Evolutionary conservation across 495 filamentous ascomycete genomes (phyloP).

Genomic region (Xanthoparmelia taractica): DNA sequence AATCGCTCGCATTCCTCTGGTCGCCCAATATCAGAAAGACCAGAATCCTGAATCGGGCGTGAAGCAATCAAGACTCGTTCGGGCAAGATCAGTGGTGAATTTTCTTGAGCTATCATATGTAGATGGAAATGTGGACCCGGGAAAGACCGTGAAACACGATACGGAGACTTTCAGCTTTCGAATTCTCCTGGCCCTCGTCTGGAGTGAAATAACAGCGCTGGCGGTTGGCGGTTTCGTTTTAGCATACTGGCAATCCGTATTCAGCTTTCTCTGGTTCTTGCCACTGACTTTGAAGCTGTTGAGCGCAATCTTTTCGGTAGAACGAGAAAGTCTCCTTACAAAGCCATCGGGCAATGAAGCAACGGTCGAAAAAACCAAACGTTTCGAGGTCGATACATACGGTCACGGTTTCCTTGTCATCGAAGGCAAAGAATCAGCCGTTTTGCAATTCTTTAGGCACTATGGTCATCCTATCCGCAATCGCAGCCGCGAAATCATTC

Average conservation of each 20-base stretch:
- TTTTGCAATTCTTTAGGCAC: constrained; percentile 20
- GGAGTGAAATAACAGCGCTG: neutral
- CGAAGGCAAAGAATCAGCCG: constrained; percentile 14
- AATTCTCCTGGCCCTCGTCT: constrained; percentile 7
- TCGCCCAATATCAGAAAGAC: neutral
- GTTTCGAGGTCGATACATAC: constrained; percentile 16
- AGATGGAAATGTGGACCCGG: neutral
- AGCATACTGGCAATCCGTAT: neutral
- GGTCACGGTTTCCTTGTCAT: constrained; percentile 20
- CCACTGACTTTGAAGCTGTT: constrained; percentile 15
- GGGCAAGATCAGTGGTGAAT: neutral
- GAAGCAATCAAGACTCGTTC: neutral
- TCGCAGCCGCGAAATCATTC: constrained; percentile 16
- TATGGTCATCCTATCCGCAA: constrained; percentile 22
- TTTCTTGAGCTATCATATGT: neutral
- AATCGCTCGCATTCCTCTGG: neutral
- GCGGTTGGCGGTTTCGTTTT: neutral
- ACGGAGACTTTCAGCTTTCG: neutral
- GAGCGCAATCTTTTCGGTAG: constrained; percentile 10
- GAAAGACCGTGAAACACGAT: neutral
- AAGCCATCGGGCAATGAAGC: neutral
- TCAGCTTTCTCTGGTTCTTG: constrained; percentile 11
- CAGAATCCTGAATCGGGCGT: neutral
- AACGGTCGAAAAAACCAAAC: neutral
- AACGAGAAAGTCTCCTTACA: constrained; percentile 3